These are phyloP conservation scores for Coniochaeta sp. DNA, from an alignment of 2,329 filamentous ascomycete genomes.

Conservation along the genomic window DNA sequence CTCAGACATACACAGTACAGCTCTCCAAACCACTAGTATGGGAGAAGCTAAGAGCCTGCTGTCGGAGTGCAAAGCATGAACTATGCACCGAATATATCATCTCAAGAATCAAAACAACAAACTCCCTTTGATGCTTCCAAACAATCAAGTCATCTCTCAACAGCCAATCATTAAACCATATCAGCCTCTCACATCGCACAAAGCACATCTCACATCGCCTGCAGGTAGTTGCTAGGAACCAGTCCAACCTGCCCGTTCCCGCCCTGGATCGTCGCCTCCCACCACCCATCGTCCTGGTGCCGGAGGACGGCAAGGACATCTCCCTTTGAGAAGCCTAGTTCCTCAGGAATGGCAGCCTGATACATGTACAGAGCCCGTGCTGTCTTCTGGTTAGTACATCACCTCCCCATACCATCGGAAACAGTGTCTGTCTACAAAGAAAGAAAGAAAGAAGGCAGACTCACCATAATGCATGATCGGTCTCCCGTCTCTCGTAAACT, in stretches of 20 bases:
- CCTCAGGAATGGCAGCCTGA: slow-evolving; percentile 88
- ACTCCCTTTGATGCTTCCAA: not conserved
- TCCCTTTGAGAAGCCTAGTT: slow-evolving; percentile 85
- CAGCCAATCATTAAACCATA: not conserved
- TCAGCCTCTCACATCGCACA: slow-evolving; percentile 22
- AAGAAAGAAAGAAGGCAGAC: slow-evolving; percentile 32
- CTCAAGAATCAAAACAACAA: not conserved
- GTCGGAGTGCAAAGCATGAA: not conserved
- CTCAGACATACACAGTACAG: not conserved
- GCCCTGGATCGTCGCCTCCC: slow-evolving; percentile 90
- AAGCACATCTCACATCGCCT: slow-evolving; percentile 39
- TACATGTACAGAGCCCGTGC: slow-evolving; percentile 94
- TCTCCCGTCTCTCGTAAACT: slow-evolving; percentile 78
- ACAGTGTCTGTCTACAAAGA: not conserved
- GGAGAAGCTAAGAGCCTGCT: not conserved
- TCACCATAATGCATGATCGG: slow-evolving; percentile 91
- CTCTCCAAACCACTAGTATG: not conserved
- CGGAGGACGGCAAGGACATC: slow-evolving; percentile 83
- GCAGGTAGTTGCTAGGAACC: slow-evolving; percentile 62
- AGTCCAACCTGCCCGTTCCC: slow-evolving; percentile 51
- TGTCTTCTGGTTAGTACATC: slow-evolving; percentile 28
- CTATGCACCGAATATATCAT: not conserved
- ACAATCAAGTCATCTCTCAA: not conserved
- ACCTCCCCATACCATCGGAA: not conserved
- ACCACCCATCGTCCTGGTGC: slow-evolving; percentile 97